Evolutionary conservation across 306 rosid species (phyloP).

Genomic region (Cucurbita argyrosperma): DNA sequence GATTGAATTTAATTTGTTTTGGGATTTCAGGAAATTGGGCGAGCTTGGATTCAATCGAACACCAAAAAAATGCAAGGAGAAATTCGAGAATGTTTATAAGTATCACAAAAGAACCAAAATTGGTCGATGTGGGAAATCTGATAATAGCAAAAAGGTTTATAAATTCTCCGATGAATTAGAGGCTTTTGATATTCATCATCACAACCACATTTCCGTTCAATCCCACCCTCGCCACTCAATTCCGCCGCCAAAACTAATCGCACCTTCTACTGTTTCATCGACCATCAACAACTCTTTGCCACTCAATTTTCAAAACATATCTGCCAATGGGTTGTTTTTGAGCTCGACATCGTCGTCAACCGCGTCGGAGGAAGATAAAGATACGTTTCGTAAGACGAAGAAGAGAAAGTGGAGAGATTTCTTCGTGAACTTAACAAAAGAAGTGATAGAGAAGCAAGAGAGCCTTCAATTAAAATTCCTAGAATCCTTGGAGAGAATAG

Average conservation of each 20-base stretch:
- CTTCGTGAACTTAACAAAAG: conserved; percentile 58
- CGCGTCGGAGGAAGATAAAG: conserved; percentile 42
- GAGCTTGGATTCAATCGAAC: conserved; percentile 73
- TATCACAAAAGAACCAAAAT: conserved; percentile 89
- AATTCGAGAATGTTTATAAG: conserved; percentile 91
- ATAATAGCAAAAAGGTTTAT: conserved; percentile 48
- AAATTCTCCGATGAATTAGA: conserved; percentile 68
- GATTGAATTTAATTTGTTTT: not conserved
- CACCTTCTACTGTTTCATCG: not conserved
- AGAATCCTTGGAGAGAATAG: conserved; percentile 68
- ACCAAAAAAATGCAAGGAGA: conserved; percentile 93
- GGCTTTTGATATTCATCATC: conserved; percentile 34
- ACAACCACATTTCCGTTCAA: conserved; percentile 9
- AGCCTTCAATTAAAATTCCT: conserved; percentile 60
- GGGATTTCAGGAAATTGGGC: conserved; percentile 57
- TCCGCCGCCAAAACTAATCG: not conserved
- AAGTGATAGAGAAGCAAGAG: conserved; percentile 72
- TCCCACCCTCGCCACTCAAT: conserved; percentile 11
- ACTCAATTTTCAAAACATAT: conserved; percentile 13
- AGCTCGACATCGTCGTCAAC: conserved; percentile 56
- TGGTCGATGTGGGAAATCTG: conserved; percentile 73
- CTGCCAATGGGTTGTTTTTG: conserved; percentile 25
- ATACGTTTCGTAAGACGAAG: conserved; percentile 24
- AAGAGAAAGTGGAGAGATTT: conserved; percentile 91
- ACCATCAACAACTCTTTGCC: conserved; percentile 7